A percentile compares a stretch with the other conserved stretches of the same genome.
Evolutionary conservation across 1,139 yeast species (phyloP).

Genomic region (Geotrichum histeridarum): DNA sequence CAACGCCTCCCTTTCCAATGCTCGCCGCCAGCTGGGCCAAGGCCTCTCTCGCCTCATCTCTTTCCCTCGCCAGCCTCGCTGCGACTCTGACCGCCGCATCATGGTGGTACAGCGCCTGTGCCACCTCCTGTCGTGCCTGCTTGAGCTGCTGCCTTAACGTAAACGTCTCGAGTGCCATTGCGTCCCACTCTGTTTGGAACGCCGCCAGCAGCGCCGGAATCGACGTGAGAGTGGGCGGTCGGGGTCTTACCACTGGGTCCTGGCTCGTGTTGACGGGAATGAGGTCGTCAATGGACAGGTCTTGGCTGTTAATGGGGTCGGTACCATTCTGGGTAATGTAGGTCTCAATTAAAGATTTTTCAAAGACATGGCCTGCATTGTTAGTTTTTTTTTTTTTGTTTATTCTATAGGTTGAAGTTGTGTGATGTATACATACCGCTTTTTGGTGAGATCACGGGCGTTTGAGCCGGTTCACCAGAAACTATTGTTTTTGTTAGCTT

Average conservation of each 20-base stretch:
- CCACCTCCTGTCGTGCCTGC: slow-evolving; percentile 63
- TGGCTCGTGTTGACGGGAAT: slow-evolving; percentile 43
- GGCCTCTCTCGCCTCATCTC: slow-evolving; percentile 66
- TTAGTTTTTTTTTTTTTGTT: slow-evolving; percentile 1
- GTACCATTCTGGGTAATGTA: slow-evolving; percentile 60
- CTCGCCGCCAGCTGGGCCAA: slow-evolving; percentile 44
- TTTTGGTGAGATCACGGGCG: slow-evolving; percentile 72
- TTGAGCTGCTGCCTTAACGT: slow-evolving; percentile 67
- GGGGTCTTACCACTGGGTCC: slow-evolving; percentile 42
- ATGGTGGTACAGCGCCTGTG: slow-evolving; percentile 71
- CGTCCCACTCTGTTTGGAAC: slow-evolving; percentile 88
- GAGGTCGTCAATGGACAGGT: slow-evolving; percentile 55
- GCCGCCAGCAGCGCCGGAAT: slow-evolving; percentile 72
- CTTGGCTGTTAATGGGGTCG: slow-evolving; percentile 73
- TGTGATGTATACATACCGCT: slow-evolving; percentile 44
- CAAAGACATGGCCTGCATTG: slow-evolving; percentile 53
- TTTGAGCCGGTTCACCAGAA: slow-evolving; percentile 61
- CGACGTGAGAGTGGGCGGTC: slow-evolving; percentile 53
- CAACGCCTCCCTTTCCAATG: slow-evolving; percentile 22
- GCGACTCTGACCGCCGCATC: slow-evolving; percentile 92
- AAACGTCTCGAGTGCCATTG: slow-evolving; percentile 75
- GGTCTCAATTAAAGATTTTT: slow-evolving; percentile 52
- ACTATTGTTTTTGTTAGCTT: slow-evolving; percentile 33
- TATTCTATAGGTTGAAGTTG: neutral
- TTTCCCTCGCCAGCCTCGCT: slow-evolving; percentile 61